Evolutionary conservation across 345 rosid species (phyloP), one percentile per base, ranked within the genome.

Genomic region (Nephelium lappaceum): DNA sequence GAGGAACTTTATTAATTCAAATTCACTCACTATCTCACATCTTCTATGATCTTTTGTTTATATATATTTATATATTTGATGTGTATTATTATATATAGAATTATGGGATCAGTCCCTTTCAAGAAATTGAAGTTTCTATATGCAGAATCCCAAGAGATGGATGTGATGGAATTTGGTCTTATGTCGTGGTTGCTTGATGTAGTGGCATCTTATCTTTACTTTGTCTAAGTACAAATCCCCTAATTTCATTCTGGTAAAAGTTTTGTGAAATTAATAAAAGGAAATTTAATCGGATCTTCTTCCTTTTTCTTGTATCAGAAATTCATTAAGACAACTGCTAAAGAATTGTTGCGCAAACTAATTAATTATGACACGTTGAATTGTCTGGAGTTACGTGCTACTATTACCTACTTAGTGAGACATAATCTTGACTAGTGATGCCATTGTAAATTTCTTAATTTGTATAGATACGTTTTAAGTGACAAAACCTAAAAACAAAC

Each of bases 121-220:
- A 23, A 45, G 21, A 31, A 38, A 72, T 36, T 78, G 15, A 61
- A 31, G 47, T 70, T 38, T 31, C 68, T 31, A n/a, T 63, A 21
- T 42, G n/a, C 69, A 69, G 77, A 82, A 84, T 75, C 81, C 72
- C 79, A 18, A 66, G 64, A 49, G 88, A 88, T 85, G 82, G 88
- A 88, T 85, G 83, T 89, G 89, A 86, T 80, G 65, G 81, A 71
- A 78, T 85, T 87, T 83, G 95, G 91, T 89, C 80, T 64, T 23
- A 15, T 49, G 95, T 91, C 95, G 74, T 77, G 84, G 85, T 91
- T 88, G 93, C 93, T 87, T 91, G 70, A 69, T 62, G 47, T 60
- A 23, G 75, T 86, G 87, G 86, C 87, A 86, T 86, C 83, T 67
- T 65, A 58, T 51, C 62, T 58, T n/a, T 49, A 60, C 69, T 73